Conservation (phyloP, 192 early-diverging fungal species). For the Geranomyces michiganensis region DNA sequence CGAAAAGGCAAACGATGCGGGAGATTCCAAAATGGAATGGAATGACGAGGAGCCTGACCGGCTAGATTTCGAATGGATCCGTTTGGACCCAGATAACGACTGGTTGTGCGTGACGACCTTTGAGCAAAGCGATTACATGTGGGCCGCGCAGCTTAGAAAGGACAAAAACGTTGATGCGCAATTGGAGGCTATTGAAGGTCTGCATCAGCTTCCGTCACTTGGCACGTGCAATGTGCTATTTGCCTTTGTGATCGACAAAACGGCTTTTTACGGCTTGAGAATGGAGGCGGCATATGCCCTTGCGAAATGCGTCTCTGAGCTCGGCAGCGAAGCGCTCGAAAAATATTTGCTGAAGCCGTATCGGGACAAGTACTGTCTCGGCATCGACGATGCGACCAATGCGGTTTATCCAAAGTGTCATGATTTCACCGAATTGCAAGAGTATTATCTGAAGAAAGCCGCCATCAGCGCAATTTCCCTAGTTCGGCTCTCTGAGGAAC, state of each 20-base stretch:
- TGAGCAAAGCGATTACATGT: conserved; percentile 92
- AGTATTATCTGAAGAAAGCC: conserved; percentile 92
- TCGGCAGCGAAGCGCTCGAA: background rate
- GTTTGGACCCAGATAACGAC: conserved; percentile 90
- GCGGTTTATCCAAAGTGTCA: conserved; percentile 69
- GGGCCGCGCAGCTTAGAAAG: conserved; percentile 87
- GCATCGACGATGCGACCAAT: background rate
- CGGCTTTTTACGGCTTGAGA: conserved; percentile 26
- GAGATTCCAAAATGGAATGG: conserved; percentile 60
- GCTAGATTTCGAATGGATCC: conserved; percentile 88
- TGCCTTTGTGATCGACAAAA: conserved; percentile 5
- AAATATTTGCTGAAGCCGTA: conserved; percentile 66
- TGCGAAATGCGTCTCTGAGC: conserved; percentile 33
- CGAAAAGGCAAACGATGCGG: conserved; percentile 25
- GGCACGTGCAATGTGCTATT: conserved; percentile 28
- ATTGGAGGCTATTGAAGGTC: conserved; percentile 76
- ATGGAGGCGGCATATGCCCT: conserved; percentile 46
- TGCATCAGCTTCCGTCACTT: conserved; percentile 32
- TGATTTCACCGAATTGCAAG: conserved; percentile 82
- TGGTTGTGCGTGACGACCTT: conserved; percentile 90
- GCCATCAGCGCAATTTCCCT: conserved; percentile 66
- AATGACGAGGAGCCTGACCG: conserved; percentile 78
- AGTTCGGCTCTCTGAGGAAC: conserved; percentile 64
- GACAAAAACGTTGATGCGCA: conserved; percentile 93
- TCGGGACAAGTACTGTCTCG: conserved; percentile 70